These are phyloP conservation scores for Bipolaris bicolor DNA, from an alignment of 2,329 filamentous ascomycete genomes.

Conservation along the genomic window DNA sequence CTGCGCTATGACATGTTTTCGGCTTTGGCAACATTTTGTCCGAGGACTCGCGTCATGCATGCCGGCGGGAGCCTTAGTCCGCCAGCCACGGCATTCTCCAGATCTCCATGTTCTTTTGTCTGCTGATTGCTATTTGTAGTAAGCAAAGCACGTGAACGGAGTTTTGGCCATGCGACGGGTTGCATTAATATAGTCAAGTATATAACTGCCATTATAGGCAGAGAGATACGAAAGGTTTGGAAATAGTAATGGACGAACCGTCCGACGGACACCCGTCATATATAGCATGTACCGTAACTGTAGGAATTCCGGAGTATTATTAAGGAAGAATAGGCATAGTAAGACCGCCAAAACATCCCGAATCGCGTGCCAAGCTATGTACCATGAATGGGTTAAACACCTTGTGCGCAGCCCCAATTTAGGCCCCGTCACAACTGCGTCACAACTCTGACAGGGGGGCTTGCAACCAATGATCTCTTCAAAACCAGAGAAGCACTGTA, in stretches of 20 bases:
- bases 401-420: not conserved
- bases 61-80: slow-evolving; percentile 2
- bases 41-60: slow-evolving; percentile 3
- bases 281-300: not conserved
- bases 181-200: not conserved
- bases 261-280: not conserved
- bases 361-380: not conserved
- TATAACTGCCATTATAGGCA: no score
- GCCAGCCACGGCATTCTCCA: not conserved
- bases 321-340: not conserved
- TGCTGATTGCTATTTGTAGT: slow-evolving; percentile 4
- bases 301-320: not conserved
- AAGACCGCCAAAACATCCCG: not conserved
- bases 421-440: not conserved
- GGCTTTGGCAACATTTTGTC: slow-evolving; percentile 16
- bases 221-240: not conserved
- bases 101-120: not conserved
- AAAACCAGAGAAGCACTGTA: not conserved
- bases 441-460: not conserved
- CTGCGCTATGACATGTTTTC: slow-evolving; percentile 22
- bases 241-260: not conserved
- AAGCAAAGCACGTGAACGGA: not conserved
- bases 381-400: slow-evolving; percentile 5
- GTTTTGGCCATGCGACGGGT: not conserved
- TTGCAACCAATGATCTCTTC: not conserved